Conservation (phyloP, 768 basidiomycete genomes). For the Lactarius vividus region DNA sequence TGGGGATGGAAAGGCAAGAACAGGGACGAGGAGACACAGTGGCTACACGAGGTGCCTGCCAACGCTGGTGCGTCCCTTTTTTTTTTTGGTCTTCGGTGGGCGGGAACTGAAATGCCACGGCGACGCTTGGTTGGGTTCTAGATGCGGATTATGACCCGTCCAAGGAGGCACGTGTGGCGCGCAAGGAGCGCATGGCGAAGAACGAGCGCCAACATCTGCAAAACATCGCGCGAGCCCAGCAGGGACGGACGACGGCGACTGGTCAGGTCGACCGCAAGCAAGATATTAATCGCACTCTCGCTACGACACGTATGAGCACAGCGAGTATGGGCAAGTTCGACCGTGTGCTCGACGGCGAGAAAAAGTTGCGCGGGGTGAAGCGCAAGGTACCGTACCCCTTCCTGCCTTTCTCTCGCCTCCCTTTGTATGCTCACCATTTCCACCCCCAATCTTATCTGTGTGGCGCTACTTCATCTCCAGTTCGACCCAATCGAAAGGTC, state of each 20-base stretch:
- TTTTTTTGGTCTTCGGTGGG: too few relatives aligned
- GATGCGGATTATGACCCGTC: constrained; percentile 80
- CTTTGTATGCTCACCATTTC: background rate
- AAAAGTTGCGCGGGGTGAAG: constrained; percentile 83
- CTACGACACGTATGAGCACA: constrained; percentile 76
- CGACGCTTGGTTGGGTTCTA: constrained; percentile 32
- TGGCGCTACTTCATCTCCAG: constrained; percentile 37
- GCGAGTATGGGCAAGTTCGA: constrained; percentile 97
- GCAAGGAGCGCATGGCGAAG: constrained; percentile 79
- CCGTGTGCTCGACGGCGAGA: constrained; percentile 85
- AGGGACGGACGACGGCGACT: constrained; percentile 27
- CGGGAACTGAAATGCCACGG: too few relatives aligned
- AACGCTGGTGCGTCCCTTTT: constrained; percentile 65
- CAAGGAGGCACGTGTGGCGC: constrained; percentile 68
- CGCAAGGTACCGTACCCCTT: constrained; percentile 64
- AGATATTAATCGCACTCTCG: constrained; percentile 74
- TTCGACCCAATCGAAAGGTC: constrained; percentile 82
- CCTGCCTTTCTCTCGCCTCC: background rate
- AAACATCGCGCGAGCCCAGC: constrained; percentile 63
- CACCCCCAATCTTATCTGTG: too few relatives aligned
- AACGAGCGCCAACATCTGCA: constrained; percentile 75
- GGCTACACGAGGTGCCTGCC: constrained; percentile 87
- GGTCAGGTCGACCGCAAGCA: constrained; percentile 48
- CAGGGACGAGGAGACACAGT: constrained; percentile 79
- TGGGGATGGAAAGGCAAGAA: constrained; percentile 94